These are phyloP conservation scores for Microascus cirrosus DNA, from an alignment of 2,329 filamentous ascomycete genomes.

Conservation along the genomic window DNA sequence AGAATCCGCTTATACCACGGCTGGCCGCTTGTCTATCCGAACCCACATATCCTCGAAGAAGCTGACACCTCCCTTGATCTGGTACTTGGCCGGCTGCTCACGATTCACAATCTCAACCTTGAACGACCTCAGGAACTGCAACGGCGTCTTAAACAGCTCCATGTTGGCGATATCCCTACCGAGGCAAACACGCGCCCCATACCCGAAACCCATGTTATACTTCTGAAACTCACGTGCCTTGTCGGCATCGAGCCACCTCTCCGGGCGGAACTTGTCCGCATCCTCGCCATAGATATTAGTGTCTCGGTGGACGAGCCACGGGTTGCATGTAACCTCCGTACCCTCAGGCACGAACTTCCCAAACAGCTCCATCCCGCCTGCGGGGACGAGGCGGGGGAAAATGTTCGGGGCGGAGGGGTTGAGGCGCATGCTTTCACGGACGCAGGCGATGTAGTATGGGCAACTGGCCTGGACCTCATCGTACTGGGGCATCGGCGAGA, in stretches of 20 bases:
- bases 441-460: constrained; percentile 37
- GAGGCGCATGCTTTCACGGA: constrained; percentile 37
- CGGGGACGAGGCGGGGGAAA: constrained; percentile 30
- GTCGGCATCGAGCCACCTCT: constrained; percentile 33
- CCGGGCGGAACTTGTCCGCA: constrained; percentile 31
- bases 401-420: constrained; percentile 38
- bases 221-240: constrained; percentile 28
- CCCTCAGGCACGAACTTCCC: constrained; percentile 21
- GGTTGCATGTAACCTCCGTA: constrained; percentile 31
- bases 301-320: constrained; percentile 34
- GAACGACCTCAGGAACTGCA: constrained; percentile 29
- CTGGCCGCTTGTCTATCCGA: constrained; percentile 12
- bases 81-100: constrained; percentile 19
- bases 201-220: constrained; percentile 37
- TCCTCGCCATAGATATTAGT: constrained; percentile 26
- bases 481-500: constrained; percentile 24
- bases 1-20: background rate
- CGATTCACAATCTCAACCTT: constrained; percentile 16
- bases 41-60: constrained; percentile 29
- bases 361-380: constrained; percentile 17
- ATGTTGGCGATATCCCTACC: constrained; percentile 39
- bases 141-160: constrained; percentile 36
- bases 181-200: constrained; percentile 33
- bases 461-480: constrained; percentile 26
- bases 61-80: constrained; percentile 28